Evolutionary conservation across 768 basidiomycete species (phyloP).

Genomic region (Coprinopsis sp.): DNA sequence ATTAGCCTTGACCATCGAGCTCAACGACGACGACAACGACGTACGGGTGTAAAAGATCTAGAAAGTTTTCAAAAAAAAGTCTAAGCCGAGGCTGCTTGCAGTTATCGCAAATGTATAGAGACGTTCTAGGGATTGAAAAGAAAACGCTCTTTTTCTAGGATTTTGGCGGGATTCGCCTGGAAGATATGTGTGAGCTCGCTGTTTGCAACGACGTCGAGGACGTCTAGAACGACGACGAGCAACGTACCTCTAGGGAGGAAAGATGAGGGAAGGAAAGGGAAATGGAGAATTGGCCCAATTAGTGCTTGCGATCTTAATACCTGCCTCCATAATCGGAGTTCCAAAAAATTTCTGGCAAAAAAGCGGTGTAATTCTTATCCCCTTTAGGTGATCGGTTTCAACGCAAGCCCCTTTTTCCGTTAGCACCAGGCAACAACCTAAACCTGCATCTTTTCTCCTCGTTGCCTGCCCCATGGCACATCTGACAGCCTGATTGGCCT

Average conservation of each 20-base stretch:
- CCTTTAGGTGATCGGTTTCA: neutral
- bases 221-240: slow-evolving; percentile 2
- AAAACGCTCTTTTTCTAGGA: slow-evolving; percentile 64
- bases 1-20: no score
- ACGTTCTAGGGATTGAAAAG: slow-evolving; percentile 56
- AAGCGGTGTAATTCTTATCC: slow-evolving; percentile 8
- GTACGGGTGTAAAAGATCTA: neutral
- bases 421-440: neutral
- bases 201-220: slow-evolving; percentile 9
- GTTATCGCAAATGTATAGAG: slow-evolving; percentile 42
- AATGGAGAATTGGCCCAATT: slow-evolving; percentile 28
- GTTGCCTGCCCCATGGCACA: no score
- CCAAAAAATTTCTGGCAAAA: slow-evolving; percentile 31
- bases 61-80: slow-evolving; percentile 29
- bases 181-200: slow-evolving; percentile 5
- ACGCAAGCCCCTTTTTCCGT: neutral
- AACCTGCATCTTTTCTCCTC: no score
- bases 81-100: slow-evolving; percentile 15
- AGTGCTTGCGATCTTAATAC: slow-evolving; percentile 28
- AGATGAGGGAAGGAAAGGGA: slow-evolving; percentile 27
- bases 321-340: slow-evolving; percentile 31
- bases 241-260: slow-evolving; percentile 34
- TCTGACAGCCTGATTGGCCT: no score
- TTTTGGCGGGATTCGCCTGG: slow-evolving; percentile 36
- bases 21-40: neutral